Conservation (phyloP, 2,329 filamentous ascomycete species). For the Aspergillus aculeatus region DNA sequence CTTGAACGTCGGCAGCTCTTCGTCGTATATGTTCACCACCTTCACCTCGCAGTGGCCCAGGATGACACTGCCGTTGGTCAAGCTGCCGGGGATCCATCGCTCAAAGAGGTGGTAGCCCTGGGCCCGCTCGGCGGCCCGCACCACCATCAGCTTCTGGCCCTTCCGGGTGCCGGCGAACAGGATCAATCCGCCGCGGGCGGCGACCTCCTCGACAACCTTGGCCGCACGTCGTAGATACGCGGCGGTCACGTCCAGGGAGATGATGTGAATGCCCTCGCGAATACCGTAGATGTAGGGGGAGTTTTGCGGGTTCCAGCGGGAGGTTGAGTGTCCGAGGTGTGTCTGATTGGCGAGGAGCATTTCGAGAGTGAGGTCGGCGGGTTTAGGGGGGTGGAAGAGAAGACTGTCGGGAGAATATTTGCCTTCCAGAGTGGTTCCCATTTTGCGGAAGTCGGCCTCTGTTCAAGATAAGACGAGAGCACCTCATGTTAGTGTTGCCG, state of each 20-base stretch:
- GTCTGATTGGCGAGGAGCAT: slow-evolving; percentile 82
- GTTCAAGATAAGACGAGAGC: neutral
- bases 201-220: slow-evolving; percentile 85
- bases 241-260: slow-evolving; percentile 84
- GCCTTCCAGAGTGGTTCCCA: slow-evolving; percentile 31
- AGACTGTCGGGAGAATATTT: slow-evolving; percentile 35
- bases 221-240: slow-evolving; percentile 88
- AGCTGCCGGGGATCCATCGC: slow-evolving; percentile 85
- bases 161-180: slow-evolving; percentile 86
- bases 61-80: slow-evolving; percentile 92
- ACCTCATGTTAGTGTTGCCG: neutral
- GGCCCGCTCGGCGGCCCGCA: slow-evolving; percentile 74
- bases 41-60: slow-evolving; percentile 67
- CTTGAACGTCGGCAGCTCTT: slow-evolving; percentile 63
- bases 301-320: slow-evolving; percentile 92
- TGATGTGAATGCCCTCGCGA: slow-evolving; percentile 85
- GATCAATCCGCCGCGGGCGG: slow-evolving; percentile 77
- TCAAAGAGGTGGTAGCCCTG: slow-evolving; percentile 85
- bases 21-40: slow-evolving; percentile 75
- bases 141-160: slow-evolving; percentile 77
- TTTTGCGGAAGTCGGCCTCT: slow-evolving; percentile 34
- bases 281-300: slow-evolving; percentile 92
- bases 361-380: slow-evolving; percentile 83
- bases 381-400: slow-evolving; percentile 68
- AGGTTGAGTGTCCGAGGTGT: slow-evolving; percentile 87